Base-by-base conservation (phyloP, 2,329 filamentous ascomycete species). In the Phialophora verrucosa region DNA sequence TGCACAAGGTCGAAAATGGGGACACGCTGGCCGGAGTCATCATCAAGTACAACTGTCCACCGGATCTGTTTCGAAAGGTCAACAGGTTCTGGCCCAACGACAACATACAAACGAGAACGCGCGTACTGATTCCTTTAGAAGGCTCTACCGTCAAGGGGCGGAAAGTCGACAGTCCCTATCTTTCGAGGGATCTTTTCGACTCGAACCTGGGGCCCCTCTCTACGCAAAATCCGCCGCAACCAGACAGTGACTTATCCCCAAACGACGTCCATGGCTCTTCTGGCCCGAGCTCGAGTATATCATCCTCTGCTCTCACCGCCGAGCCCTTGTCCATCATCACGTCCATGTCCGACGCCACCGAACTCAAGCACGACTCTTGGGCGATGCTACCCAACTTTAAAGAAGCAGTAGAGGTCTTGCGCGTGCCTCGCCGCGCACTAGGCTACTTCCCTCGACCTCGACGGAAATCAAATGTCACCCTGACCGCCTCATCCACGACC, bases 1-100 rank as follows among this genome's bases (percentile, higher is more conserved):
- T 98, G 59, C 95, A 99, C 78, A 88, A 90, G 73, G 92, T 98
- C 20, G 86, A 89, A 72, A 86, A 89, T 14, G 86, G 86, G 53
- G 95, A 99, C 79, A 98, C 93, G 1, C 88, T 98, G 72, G 93
- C 93, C 1, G 94, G 95, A 2, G 88, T 99, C 59, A 90, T 95
- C 60, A 89, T 99, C 70, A 91, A 90, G 73, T 99, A 96, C 78
- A 90, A 91, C 73, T 98, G 94, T 76, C 87, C 91, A 69, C 88
- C 93, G 63, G 90, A 93, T 56, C 85, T 90, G 1, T 89, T 99
- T 71, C 86, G 92, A 65, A 95, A 91, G 76, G 89, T 92, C 47
- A 99, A 99, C 76, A 88, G 95, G 11, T 88, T 99, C 74, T 99
- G 95, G 95, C 92, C 93, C 6, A 92, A 93, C 70, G 95, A 98